These are phyloP conservation scores for Hyparrhenia diplandra DNA, from an alignment of 176 grass and related monocot species.

Conservation along the genomic window DNA sequence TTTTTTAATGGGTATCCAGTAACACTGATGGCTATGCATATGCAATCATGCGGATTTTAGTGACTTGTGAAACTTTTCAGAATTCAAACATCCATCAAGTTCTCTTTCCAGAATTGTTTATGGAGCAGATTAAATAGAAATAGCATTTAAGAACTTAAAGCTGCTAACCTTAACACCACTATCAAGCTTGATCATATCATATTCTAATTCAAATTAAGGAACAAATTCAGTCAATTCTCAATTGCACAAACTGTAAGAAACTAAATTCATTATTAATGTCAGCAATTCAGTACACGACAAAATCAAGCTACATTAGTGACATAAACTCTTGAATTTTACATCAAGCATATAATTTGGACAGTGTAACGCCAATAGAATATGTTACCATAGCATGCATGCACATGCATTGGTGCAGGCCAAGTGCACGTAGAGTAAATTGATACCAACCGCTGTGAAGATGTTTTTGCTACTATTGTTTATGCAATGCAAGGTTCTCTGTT, in stretches of 20 bases:
- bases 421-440: constrained; percentile 1
- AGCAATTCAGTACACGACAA: constrained; percentile 3
- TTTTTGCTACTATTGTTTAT: not conserved
- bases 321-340: not conserved
- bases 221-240: not conserved
- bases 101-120: not conserved
- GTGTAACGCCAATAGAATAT: not conserved
- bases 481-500: not conserved
- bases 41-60: not conserved
- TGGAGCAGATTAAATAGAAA: not conserved
- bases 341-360: not conserved
- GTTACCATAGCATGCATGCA: constrained; percentile 9
- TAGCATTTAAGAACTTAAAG: not conserved
- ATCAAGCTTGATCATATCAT: not conserved
- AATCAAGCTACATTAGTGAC: not conserved
- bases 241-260: not conserved
- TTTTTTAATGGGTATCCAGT: not conserved
- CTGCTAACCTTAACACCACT: not conserved
- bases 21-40: not conserved
- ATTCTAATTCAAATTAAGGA: not conserved
- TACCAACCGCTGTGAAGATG: not conserved
- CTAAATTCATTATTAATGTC: not conserved
- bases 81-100: not conserved
- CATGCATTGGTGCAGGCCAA: constrained; percentile 17
- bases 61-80: not conserved